Conservation (phyloP, 176 grass and related monocot genomes). For the Triticum turgidum region DNA sequence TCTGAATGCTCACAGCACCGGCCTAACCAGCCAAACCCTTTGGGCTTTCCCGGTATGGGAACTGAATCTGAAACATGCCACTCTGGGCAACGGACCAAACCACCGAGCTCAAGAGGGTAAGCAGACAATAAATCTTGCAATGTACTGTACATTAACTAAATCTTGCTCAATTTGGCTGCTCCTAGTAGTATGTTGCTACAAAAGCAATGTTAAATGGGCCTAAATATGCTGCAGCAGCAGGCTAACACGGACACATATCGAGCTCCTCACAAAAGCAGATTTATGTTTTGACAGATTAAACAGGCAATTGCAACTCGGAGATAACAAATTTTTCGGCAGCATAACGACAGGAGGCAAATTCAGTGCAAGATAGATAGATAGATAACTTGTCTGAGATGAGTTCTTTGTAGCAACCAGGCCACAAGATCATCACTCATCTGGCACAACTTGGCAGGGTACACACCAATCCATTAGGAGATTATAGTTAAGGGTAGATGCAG, state of each 20-base stretch:
- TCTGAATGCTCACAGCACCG: constrained; percentile 9
- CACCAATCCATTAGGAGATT: neutral
- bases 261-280: neutral
- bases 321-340: neutral
- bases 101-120: neutral
- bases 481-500: neutral
- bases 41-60: neutral
- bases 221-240: neutral
- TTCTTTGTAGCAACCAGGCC: neutral
- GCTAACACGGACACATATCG: neutral
- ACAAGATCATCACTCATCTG: neutral
- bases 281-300: neutral
- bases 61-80: neutral
- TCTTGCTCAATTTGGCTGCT: neutral
- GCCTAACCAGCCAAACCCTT: neutral
- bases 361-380: neutral
- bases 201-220: neutral
- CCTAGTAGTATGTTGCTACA: neutral
- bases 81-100: neutral
- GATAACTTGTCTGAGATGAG: neutral
- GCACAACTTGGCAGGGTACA: neutral
- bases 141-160: neutral
- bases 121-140: neutral
- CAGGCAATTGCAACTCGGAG: neutral
- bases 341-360: neutral